Evolutionary conservation across 1,284 basidiomycete species (phyloP), one percentile per base, ranked within the genome.

Genomic region (Serendipita sp.): DNA sequence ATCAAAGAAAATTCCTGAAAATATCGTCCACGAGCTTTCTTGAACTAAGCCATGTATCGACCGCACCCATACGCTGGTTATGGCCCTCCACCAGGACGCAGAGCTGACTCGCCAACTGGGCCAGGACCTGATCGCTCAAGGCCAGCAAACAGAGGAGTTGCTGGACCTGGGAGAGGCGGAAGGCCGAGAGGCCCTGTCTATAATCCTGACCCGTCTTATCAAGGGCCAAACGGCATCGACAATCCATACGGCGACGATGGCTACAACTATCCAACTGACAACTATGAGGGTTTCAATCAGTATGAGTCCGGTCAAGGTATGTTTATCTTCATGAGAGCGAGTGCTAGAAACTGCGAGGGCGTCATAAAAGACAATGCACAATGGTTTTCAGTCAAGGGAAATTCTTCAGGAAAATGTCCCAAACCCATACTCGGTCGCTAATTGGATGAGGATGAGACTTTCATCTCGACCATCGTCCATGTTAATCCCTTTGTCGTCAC

Each of bases 21-120:
- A 58, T 34, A 30, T 58, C 30, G 10, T 26, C 17, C 6, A 30
- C 53, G 32, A 58, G 32, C 22, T 26, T 22, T 58, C 22, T 29
- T 10, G 73, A 68, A 67, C 42, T 64, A 65, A 66, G 63, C 63
- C 67, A 90, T 91, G 88, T 88, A 88, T 75, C 87, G 88, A 69
- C 89, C 92, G 75, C 88, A 92, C 79, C 84, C 89, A 30, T 93
- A 92, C 74, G 82, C 74, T 65, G 72, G 77, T 71, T 89, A 85
- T 80, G 87, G 91, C 66, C 78, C 76, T 61, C 68, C 72, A 38
- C 67, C 71, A 66, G 74, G 79, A 66, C 80, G 79, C 65, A 78
- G 87, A 70, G 86, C 84, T 64, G 85, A 82, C 61, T 77, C 80
- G 66, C 79, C 81, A 34, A 75, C 78, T 67, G 82, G 80, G 67